Percentiles rank a stretch among this genome's conserved stretches.
Evolutionary conservation across 2,329 filamentous ascomycete genomes (phyloP).

Genomic region (Coniella vitis): DNA sequence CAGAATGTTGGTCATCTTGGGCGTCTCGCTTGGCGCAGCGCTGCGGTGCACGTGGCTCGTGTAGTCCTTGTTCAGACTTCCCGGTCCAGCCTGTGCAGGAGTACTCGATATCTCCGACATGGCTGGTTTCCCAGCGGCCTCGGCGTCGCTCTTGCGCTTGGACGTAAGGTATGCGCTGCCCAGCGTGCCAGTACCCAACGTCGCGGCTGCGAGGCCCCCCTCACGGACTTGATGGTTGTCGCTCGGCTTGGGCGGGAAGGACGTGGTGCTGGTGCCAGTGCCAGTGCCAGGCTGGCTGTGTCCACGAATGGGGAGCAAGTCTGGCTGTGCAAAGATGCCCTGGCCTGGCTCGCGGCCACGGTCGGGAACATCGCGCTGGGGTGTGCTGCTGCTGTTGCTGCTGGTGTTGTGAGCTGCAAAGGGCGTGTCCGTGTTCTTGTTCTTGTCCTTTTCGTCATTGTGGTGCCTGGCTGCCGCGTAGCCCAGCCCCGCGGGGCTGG

Average conservation of each 20-base stretch:
- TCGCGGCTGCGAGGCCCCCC: neutral
- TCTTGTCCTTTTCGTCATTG: too few relatives aligned
- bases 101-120: neutral
- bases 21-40: neutral
- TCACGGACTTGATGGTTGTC: neutral
- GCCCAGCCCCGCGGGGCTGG: neutral
- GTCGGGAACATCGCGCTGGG: neutral
- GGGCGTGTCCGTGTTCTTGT: neutral
- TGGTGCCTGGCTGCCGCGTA: neutral
- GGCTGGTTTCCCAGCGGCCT: neutral
- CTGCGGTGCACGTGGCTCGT: neutral
- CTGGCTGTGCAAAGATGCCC: too few relatives aligned
- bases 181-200: neutral
- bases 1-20: neutral
- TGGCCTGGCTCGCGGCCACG: neutral
- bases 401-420: neutral
- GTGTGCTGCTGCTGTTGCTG: neutral
- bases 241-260: too few relatives aligned
- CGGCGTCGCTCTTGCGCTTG: neutral
- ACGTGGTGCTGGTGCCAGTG: too few relatives aligned
- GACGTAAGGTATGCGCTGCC: slow-evolving; percentile 2
- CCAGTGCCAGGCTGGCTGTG: neutral
- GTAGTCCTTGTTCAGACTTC: neutral
- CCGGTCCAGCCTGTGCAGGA: neutral
- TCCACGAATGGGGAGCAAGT: neutral